Base-by-base conservation (phyloP, 257 asterid genomes). In the Solanum sitiens region DNA sequence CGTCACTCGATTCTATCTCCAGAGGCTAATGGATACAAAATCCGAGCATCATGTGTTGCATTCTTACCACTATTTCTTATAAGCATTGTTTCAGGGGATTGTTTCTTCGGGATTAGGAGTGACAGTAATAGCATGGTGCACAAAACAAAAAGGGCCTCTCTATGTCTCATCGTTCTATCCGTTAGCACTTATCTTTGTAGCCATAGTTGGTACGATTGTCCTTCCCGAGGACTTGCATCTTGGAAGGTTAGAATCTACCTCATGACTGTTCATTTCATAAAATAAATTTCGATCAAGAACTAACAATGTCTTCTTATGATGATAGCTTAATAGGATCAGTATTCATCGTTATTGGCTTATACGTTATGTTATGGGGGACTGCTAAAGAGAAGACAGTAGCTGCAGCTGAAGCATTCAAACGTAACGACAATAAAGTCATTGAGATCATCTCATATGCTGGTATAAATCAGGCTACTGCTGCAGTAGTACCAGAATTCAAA, bases 331-430 rank as follows among this genome's bases (percentile, higher is more conserved):
- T 89, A 39, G 93, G 92, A 84, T 90, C 92, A 15, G 83, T 90
- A 88, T 40, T 89, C 18, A 91, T 91, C 50, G 42, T 87, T 16
- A 32, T 65, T 42, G 91, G 90, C 6, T 87, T 91, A 61, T 90
- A 90, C 71, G n/a, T 79, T 18, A 89, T 90, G 89, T 63, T 90
- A 2, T 91, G 93, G 93, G 92, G 93, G 23, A 89, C 90, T 67
- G 35, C 86, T 12, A 73, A 87, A 77, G 91, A 90, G 84, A 47
- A 68, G 37, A 70, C 71, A 14, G 13, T 11, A 45, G 82, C 45
- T 83, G 56, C 59, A 37, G 35, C 77, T 47, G 33, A 79, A 50
- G 73, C 53, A 32, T 27, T 61, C 35, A 76, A 72, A 72, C 39
- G 13, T 16, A 47, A 56, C 39, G 27, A 27, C 5, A 47, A 71